Evolutionary conservation across 1,139 yeast genomes (phyloP), one percentile per base, ranked within the genome.

Genomic region (Suhomyces wounanorum): DNA sequence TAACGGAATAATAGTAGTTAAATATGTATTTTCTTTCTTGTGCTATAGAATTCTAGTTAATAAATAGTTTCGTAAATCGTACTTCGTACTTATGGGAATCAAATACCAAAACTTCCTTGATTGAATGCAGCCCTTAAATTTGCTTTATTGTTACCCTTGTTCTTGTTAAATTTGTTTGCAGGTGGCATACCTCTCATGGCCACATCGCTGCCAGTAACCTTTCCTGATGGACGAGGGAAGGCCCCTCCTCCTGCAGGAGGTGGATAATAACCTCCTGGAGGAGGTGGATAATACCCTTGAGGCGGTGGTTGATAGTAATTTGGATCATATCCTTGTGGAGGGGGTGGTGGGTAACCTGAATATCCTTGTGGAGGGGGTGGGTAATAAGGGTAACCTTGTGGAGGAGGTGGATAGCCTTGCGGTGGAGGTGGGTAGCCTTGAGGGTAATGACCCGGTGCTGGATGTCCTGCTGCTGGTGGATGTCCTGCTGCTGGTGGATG

Each of bases 61-160:
- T 41, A 41, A 41, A 41, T 41, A 41, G 18, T 14, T 13, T 33
- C 37, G 37, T 33, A 14, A 33, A 14, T 33, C 37, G 37, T 33
- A 33, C 37, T n/a, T n/a, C 9, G 37, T 33, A 16, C 18, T 33
- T 10, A 2, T 16, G 3, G n/a, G 11, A 28, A 21, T 54, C 62
- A 73, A 41, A 77, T 75, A 10, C 81, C 81, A 61, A 75, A 77
- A 40, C 66, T 64, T 0, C 75, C 75, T 47, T 70, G 73, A 49
- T 69, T 68, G 50, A 77, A 69, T 1, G 79, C 80, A 10, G 77
- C 73, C 48, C 81, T 64, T 49, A 77, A 61, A 43, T 68, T 65
- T 1, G 77, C 80, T 52, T 73, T 73, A 52, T 73, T 73, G 13
- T 66, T 58, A 18, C 60, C 63, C 35, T 61, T 58, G 54, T 75